phyloP scores from a whole-genome alignment of 805 yeast species.

The Cyberlindnera petersonii region DNA sequence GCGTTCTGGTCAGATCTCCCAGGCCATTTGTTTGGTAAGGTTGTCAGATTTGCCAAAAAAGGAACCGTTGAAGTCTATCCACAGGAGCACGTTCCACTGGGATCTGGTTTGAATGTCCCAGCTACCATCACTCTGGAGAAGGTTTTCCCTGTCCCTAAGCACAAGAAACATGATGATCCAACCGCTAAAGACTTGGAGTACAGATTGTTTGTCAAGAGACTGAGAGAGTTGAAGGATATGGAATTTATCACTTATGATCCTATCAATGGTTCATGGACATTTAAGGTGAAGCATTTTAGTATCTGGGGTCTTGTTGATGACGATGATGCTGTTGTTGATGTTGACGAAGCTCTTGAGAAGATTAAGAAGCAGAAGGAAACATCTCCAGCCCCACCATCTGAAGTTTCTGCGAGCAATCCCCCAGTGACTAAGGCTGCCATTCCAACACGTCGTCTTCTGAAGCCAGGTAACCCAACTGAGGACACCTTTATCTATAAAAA shows the following conservation, averaged over 20 bases:
- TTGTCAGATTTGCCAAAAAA: constrained; percentile 43
- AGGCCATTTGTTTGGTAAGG: constrained; percentile 35
- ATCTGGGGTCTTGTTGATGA: constrained; percentile 87
- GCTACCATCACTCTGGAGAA: constrained; percentile 67
- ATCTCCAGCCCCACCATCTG: constrained; percentile 4
- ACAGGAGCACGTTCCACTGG: constrained; percentile 60
- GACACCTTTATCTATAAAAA: constrained; percentile 32
- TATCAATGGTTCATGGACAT: constrained; percentile 69
- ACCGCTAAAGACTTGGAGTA: constrained; percentile 37
- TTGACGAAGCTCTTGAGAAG: constrained; percentile 33
- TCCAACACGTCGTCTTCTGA: constrained; percentile 8
- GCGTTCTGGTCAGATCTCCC: constrained; percentile 39
- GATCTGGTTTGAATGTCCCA: constrained; percentile 71
- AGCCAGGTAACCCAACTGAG: constrained; percentile 21
- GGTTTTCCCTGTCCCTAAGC: constrained; percentile 43
- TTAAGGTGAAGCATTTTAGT: constrained; percentile 86
- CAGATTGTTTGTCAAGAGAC: constrained; percentile 44
- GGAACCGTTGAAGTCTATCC: constrained; percentile 61
- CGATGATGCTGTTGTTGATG: constrained; percentile 53
- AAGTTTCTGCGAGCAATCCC: constrained; percentile 9
- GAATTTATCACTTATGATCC: constrained; percentile 79
- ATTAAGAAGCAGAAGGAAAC: constrained; percentile 17
- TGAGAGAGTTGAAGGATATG: constrained; percentile 62
- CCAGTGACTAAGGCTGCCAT: not conserved
- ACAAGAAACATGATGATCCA: constrained; percentile 23